Evolutionary conservation across 345 rosid species (phyloP).

Genomic region (Salix koriyanagi): DNA sequence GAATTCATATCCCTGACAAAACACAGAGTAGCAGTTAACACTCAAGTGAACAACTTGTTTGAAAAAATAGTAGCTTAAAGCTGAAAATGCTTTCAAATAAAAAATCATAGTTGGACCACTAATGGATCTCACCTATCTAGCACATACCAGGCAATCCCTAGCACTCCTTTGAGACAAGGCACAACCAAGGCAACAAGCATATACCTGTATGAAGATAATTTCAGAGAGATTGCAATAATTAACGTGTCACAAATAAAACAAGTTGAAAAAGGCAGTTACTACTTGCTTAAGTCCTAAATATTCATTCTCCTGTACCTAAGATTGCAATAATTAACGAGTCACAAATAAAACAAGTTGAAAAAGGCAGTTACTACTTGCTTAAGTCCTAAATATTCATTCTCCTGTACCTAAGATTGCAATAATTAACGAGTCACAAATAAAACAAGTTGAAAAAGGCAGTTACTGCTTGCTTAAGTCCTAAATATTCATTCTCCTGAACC

Average conservation of each 20-base stretch:
- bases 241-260: background rate
- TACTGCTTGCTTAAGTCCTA: background rate
- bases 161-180: background rate
- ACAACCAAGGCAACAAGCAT: background rate
- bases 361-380: background rate
- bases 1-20: too few species aligned
- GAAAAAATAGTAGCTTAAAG: background rate
- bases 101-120: background rate
- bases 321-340: background rate
- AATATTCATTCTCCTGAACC: too few species aligned
- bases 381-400: too few species aligned
- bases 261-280: background rate
- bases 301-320: too few species aligned
- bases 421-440: background rate
- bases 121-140: too few species aligned
- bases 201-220: background rate
- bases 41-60: background rate
- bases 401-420: background rate
- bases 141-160: too few species aligned
- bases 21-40: background rate
- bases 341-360: background rate
- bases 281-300: too few species aligned
- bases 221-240: background rate
- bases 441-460: background rate
- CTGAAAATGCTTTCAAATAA: background rate